Conservation (phyloP, 108 stramenopile genomes). For the Seminavis robusta region DNA sequence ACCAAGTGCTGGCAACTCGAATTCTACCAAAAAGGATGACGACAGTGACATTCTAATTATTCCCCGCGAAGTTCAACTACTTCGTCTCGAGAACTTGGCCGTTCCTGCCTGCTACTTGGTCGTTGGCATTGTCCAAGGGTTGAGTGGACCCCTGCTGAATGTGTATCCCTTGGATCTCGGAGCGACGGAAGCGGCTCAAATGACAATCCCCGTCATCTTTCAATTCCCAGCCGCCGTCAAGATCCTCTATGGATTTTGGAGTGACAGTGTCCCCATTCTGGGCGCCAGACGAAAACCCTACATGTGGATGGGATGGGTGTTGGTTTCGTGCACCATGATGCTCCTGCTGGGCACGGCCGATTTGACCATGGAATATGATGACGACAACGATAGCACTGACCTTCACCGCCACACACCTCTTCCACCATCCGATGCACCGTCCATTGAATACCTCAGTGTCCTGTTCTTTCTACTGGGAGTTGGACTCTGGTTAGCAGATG, state of each 20-base stretch:
- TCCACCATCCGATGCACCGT: constrained; percentile 45
- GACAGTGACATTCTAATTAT: no score
- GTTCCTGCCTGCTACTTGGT: constrained; percentile 69
- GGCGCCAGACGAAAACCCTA: constrained; percentile 73
- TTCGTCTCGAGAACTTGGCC: constrained; percentile 62
- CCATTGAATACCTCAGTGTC: constrained; percentile 49
- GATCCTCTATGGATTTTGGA: constrained; percentile 60
- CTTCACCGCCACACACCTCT: constrained; percentile 24
- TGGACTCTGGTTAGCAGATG: constrained; percentile 79
- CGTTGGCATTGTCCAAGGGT: constrained; percentile 60
- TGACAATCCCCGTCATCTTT: constrained; percentile 45
- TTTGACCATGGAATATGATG: constrained; percentile 13
- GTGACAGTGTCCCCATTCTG: constrained; percentile 54
- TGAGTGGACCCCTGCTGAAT: constrained; percentile 65
- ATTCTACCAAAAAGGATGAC: no score
- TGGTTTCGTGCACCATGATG: constrained; percentile 44
- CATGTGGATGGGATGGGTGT: constrained; percentile 77
- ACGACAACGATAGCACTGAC: constrained; percentile 13
- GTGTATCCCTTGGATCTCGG: constrained; percentile 75
- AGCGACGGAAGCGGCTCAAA: constrained; percentile 80
- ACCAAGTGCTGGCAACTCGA: no score
- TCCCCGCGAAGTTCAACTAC: no score
- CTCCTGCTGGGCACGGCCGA: constrained; percentile 32
- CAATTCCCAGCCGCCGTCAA: constrained; percentile 64
- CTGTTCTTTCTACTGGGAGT: constrained; percentile 58